phyloP scores from a whole-genome alignment of 208 protist genomes.

The Leishmania lainsoni region DNA sequence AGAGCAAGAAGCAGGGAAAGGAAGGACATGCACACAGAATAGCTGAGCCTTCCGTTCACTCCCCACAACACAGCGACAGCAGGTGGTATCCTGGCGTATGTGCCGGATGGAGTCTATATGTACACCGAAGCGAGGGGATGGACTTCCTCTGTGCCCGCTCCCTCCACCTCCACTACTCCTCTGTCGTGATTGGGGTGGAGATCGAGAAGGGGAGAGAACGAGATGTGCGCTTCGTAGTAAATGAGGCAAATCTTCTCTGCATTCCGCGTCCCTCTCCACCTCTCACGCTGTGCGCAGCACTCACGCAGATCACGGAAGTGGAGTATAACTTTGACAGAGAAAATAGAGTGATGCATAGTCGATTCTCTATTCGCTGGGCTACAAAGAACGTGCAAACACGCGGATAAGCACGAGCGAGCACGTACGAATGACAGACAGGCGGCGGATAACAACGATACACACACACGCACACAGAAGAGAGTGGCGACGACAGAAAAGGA shows the following conservation, averaged over 20 bases:
- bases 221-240: conserved; percentile 4
- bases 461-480: neutral
- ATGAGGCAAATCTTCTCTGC: conserved; percentile 12
- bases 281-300: neutral
- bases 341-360: conserved; percentile 11
- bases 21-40: neutral
- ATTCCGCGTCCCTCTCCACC: neutral
- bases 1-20: neutral
- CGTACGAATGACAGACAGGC: neutral
- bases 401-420: conserved; percentile 5
- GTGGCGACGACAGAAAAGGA: neutral
- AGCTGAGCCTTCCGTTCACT: neutral
- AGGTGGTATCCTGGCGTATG: neutral
- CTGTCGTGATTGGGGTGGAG: neutral
- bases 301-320: neutral
- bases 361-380: neutral
- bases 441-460: neutral
- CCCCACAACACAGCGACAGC: neutral
- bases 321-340: neutral
- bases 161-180: neutral
- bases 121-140: neutral
- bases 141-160: neutral
- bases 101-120: neutral
- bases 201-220: conserved; percentile 10
- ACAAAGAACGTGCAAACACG: neutral